A percentile compares a stretch with the other conserved stretches of the same genome.
Evolutionary conservation across 2,329 filamentous ascomycete species (phyloP).

Genomic region (Talaromyces rugulosus): DNA sequence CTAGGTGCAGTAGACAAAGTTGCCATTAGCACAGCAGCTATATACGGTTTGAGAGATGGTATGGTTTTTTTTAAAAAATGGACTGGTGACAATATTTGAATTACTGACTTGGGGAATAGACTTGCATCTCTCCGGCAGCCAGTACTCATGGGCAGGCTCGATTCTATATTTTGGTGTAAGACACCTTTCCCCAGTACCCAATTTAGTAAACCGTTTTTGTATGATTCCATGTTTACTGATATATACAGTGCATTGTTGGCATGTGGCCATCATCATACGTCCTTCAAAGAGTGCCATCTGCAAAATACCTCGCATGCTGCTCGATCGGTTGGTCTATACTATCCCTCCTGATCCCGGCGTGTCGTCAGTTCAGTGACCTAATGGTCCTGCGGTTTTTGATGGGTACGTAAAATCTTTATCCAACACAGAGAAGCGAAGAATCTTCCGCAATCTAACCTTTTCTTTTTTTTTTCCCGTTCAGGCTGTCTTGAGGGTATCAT

Average conservation of each 20-base stretch:
- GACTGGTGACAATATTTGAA: no score
- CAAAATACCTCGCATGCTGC: conserved; percentile 12
- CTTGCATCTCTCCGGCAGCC: conserved; percentile 45
- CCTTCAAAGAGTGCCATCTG: conserved; percentile 42
- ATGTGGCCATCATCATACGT: conserved; percentile 41
- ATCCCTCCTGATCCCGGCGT: conserved; percentile 10
- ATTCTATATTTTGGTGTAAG: conserved; percentile 23
- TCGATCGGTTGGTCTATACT: conserved; percentile 13
- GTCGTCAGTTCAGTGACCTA: conserved; percentile 7
- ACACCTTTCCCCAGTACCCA: neutral
- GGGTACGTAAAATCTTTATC: conserved; percentile 20
- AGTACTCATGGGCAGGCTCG: conserved; percentile 48
- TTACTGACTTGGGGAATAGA: conserved; percentile 26
- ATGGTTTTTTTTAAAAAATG: neutral
- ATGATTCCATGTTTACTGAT: conserved; percentile 1
- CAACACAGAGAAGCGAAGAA: no score
- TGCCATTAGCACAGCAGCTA: conserved; percentile 40
- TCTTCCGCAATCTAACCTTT: neutral
- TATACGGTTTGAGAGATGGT: conserved; percentile 48
- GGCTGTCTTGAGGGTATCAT: conserved; percentile 31
- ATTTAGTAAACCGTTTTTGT: neutral
- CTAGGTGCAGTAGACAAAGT: conserved; percentile 28
- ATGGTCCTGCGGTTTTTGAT: conserved; percentile 27
- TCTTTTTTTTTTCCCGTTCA: neutral
- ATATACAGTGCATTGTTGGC: conserved; percentile 43